Evolutionary conservation across 176 grass and related monocot genomes (phyloP).

Genomic region (Guadua angustifolia): DNA sequence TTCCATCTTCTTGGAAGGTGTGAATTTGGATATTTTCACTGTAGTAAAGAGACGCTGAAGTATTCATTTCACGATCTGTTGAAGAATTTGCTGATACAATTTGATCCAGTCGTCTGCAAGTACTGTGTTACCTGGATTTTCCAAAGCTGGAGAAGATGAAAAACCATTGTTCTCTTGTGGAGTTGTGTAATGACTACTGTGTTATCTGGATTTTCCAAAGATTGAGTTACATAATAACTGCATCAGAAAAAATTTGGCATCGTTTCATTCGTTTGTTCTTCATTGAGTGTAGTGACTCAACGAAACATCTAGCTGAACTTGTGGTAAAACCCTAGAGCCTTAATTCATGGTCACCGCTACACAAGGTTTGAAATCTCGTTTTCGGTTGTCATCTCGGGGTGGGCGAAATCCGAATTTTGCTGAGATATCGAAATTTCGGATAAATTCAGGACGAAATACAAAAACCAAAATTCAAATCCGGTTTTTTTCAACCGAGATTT

Average conservation of each 20-base stretch:
- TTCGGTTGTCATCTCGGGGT: too few relatives aligned
- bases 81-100: not conserved
- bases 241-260: not conserved
- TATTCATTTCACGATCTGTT: not conserved
- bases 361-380: too few relatives aligned
- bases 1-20: not conserved
- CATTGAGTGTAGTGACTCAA: not conserved
- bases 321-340: not conserved
- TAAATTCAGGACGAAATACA: too few relatives aligned
- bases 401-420: too few relatives aligned
- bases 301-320: not conserved
- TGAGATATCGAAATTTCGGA: too few relatives aligned
- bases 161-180: not conserved
- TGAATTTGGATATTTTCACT: not conserved
- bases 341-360: not conserved
- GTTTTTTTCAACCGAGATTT: too few relatives aligned
- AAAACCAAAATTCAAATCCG: too few relatives aligned
- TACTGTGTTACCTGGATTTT: not conserved
- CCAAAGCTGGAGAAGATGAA: not conserved
- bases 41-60: not conserved
- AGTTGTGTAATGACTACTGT: constrained; percentile 10
- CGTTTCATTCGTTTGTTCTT: not conserved
- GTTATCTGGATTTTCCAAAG: not conserved
- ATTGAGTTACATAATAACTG: too few relatives aligned
- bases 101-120: not conserved